phyloP scores from a whole-genome alignment of 495 filamentous ascomycete genomes.

The Jackrogersella multiformis region DNA sequence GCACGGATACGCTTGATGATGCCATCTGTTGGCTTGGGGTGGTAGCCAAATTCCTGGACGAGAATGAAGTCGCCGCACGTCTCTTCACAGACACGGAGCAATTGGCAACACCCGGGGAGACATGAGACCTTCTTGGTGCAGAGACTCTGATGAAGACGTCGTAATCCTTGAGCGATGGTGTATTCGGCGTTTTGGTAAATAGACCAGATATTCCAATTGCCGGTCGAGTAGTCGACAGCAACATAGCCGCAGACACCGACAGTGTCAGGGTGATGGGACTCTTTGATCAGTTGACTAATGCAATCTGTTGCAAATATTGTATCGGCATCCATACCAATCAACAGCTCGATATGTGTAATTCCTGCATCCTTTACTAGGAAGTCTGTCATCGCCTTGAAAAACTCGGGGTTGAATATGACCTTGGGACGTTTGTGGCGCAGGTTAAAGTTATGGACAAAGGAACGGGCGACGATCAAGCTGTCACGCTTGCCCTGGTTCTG shows the following conservation, averaged over 20 bases:
- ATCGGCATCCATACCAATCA: slow-evolving; percentile 49
- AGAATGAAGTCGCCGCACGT: slow-evolving; percentile 48
- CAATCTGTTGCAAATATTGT: slow-evolving; percentile 45
- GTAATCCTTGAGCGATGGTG: slow-evolving; percentile 45
- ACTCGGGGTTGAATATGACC: slow-evolving; percentile 41
- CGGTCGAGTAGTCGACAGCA: slow-evolving; percentile 38
- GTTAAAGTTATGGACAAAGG: slow-evolving; percentile 80
- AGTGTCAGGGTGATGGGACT: slow-evolving; percentile 36
- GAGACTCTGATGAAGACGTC: slow-evolving; percentile 44
- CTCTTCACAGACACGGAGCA: slow-evolving; percentile 45
- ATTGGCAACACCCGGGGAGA: slow-evolving; percentile 47
- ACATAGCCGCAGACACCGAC: slow-evolving; percentile 49
- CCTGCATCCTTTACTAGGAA: slow-evolving; percentile 36
- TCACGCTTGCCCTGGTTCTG: slow-evolving; percentile 83
- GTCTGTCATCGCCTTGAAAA: slow-evolving; percentile 39
- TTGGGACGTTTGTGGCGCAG: slow-evolving; percentile 26
- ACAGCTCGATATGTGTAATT: slow-evolving; percentile 37
- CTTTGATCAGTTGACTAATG: slow-evolving; percentile 38
- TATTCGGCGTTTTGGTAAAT: slow-evolving; percentile 47
- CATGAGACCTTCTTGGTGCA: slow-evolving; percentile 47
- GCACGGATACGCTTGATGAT: slow-evolving; percentile 46
- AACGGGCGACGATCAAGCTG: slow-evolving; percentile 80
- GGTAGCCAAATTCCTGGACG: slow-evolving; percentile 44
- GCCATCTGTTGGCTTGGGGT: slow-evolving; percentile 41
- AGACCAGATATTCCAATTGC: slow-evolving; percentile 38